Conservation (phyloP, 805 yeast genomes). For the Candida tallmaniae region DNA sequence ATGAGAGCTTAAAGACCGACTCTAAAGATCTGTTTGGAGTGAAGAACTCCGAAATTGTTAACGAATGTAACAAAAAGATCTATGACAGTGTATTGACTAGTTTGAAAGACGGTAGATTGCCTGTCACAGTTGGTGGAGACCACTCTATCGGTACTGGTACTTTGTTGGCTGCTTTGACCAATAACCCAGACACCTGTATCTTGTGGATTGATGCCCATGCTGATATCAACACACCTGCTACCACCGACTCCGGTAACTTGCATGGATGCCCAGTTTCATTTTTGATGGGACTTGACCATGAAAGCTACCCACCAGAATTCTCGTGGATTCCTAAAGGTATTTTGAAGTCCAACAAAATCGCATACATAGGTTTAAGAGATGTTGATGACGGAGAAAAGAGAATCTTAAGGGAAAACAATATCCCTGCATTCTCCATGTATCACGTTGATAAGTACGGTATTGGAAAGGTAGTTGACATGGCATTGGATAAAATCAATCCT, state of each 20-base stretch:
- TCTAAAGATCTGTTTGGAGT: slow-evolving; percentile 48
- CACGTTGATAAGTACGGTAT: slow-evolving; percentile 94
- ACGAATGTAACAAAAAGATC: slow-evolving; percentile 62
- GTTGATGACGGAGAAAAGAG: slow-evolving; percentile 83
- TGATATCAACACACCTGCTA: slow-evolving; percentile 84
- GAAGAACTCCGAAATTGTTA: slow-evolving; percentile 74
- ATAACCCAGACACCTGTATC: slow-evolving; percentile 82
- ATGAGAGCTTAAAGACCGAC: slow-evolving; percentile 39
- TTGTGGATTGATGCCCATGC: slow-evolving; percentile 99
- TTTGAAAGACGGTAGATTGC: slow-evolving; percentile 48
- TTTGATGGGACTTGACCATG: slow-evolving; percentile 72
- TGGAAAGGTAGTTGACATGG: slow-evolving; percentile 87
- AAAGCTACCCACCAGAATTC: slow-evolving; percentile 66
- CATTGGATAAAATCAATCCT: slow-evolving; percentile 74
- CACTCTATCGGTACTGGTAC: slow-evolving; percentile 96
- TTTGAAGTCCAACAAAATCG: slow-evolving; percentile 66
- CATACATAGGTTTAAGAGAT: slow-evolving; percentile 92
- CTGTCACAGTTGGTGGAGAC: slow-evolving; percentile 92
- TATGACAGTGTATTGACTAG: slow-evolving; percentile 55
- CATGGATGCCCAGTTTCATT: slow-evolving; percentile 97
- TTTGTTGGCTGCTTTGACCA: slow-evolving; percentile 73
- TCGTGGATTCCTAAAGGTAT: slow-evolving; percentile 68
- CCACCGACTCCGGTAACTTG: slow-evolving; percentile 83
- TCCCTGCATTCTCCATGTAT: slow-evolving; percentile 90
- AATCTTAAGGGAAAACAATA: slow-evolving; percentile 64